Evolutionary conservation across 306 rosid genomes (phyloP).

Genomic region (Cucumis melo): DNA sequence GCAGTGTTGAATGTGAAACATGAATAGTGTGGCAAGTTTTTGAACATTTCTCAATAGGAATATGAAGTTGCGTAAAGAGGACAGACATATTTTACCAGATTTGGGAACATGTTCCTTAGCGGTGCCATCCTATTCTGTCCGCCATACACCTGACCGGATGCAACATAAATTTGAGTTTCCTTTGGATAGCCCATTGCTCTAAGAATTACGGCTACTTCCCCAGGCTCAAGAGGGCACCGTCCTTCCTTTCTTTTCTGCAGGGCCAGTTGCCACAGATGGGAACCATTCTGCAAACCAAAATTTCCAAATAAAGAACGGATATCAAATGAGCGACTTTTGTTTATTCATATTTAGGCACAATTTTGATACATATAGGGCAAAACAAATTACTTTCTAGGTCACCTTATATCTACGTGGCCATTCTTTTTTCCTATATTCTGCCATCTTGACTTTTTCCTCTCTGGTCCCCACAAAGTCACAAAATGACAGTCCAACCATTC

Average conservation of each 20-base stretch:
- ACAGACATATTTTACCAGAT: conserved; percentile 36
- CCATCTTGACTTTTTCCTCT: conserved; percentile 89
- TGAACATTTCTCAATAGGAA: background rate
- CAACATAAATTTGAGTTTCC: conserved; percentile 97
- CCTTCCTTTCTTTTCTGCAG: conserved; percentile 99
- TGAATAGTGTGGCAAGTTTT: background rate
- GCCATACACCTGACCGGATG: conserved; percentile 98
- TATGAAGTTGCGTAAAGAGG: background rate
- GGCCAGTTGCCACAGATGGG: conserved; percentile 97
- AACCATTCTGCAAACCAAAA: conserved; percentile 74
- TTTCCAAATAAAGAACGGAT: background rate
- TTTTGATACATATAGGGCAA: background rate
- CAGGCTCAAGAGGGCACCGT: conserved; percentile 96
- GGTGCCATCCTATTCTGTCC: conserved; percentile 99
- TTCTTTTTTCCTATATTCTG: conserved; percentile 82
- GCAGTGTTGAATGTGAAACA: background rate
- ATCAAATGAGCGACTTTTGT: background rate
- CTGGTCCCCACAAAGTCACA: conserved; percentile 99
- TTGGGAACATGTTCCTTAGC: conserved; percentile 87
- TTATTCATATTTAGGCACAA: background rate
- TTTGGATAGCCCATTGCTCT: conserved; percentile 97
- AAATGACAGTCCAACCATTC: conserved; percentile 96
- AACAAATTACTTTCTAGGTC: conserved; percentile 11
- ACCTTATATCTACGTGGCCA: conserved; percentile 99
- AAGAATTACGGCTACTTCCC: conserved; percentile 96